Conservation (phyloP, 225 moss, liverwort and hornwort species). For the Bryoerythrophyllum caledonicum region DNA sequence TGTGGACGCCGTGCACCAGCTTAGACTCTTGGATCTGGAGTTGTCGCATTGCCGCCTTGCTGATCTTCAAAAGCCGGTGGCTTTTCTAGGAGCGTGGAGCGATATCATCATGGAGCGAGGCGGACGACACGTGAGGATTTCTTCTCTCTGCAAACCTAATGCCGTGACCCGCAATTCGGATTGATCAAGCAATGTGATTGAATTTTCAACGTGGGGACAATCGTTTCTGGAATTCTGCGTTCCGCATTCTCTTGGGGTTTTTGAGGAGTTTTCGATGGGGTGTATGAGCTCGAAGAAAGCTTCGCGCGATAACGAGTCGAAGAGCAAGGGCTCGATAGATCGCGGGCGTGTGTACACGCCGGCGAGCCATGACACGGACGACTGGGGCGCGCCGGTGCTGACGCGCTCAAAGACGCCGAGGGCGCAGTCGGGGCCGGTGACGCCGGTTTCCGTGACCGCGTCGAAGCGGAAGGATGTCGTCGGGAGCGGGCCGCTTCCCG, state of each 20-base stretch:
- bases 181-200: background rate
- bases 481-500: too few relatives aligned
- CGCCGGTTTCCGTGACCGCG: background rate
- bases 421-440: conserved; percentile 46
- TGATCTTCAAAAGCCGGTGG: conserved; percentile 55
- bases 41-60: conserved; percentile 57
- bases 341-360: conserved; percentile 52
- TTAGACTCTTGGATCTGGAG: conserved; percentile 65
- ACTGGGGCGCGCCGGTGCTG: conserved; percentile 54
- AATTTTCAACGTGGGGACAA: too few relatives aligned
- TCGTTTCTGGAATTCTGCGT: background rate
- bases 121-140: conserved; percentile 8
- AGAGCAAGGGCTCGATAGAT: conserved; percentile 19
- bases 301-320: background rate
- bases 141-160: background rate
- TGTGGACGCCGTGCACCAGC: conserved; percentile 36
- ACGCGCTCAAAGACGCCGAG: conserved; percentile 29
- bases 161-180: background rate
- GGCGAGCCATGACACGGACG: conserved; percentile 58
- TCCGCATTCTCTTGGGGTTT: background rate
- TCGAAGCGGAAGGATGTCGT: background rate
- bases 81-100: conserved; percentile 29
- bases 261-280: conserved; percentile 50
- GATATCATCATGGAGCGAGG: too few relatives aligned
- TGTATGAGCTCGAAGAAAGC: conserved; percentile 48